Evolutionary conservation across 176 grass and related monocot genomes (phyloP).

Genomic region (Triticum turgidum): DNA sequence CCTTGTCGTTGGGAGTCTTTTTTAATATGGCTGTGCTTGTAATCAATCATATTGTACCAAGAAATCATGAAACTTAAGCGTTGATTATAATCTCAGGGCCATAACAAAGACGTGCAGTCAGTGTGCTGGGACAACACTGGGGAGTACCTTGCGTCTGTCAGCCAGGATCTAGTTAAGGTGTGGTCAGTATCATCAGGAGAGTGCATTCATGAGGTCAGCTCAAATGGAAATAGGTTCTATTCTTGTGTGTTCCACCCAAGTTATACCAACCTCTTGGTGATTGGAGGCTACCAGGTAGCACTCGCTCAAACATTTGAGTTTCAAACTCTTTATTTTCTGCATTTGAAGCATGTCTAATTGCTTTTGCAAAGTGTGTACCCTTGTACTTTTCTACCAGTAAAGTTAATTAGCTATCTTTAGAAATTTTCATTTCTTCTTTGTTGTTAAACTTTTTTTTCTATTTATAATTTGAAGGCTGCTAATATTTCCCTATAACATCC

Average conservation of each 20-base stretch:
- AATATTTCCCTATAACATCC: background rate
- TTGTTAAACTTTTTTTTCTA: too few relatives aligned
- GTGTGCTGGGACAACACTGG: slow-evolving; percentile 94
- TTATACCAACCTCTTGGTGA: slow-evolving; percentile 79
- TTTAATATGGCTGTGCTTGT: background rate
- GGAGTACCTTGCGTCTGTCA: slow-evolving; percentile 77
- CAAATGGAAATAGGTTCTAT: slow-evolving; percentile 92
- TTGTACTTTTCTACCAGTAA: background rate
- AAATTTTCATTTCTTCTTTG: background rate
- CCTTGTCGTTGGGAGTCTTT: background rate
- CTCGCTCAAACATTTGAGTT: background rate
- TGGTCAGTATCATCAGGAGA: slow-evolving; percentile 83
- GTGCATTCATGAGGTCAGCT: slow-evolving; percentile 87
- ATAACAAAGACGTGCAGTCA: slow-evolving; percentile 80
- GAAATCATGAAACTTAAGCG: slow-evolving; percentile 8
- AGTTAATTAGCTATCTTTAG: background rate
- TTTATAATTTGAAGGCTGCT: background rate
- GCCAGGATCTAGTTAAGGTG: slow-evolving; percentile 91
- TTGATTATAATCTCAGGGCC: slow-evolving; percentile 56
- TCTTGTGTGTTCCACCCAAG: slow-evolving; percentile 90
- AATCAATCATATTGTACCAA: background rate
- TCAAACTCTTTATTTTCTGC: background rate
- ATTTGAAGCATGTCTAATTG: background rate
- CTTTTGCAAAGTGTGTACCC: background rate
- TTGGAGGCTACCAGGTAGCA: slow-evolving; percentile 86